These are phyloP conservation scores for Hemisphaericaspora lyxosophila DNA, from an alignment of 1,139 yeast genomes.

Conservation along the genomic window DNA sequence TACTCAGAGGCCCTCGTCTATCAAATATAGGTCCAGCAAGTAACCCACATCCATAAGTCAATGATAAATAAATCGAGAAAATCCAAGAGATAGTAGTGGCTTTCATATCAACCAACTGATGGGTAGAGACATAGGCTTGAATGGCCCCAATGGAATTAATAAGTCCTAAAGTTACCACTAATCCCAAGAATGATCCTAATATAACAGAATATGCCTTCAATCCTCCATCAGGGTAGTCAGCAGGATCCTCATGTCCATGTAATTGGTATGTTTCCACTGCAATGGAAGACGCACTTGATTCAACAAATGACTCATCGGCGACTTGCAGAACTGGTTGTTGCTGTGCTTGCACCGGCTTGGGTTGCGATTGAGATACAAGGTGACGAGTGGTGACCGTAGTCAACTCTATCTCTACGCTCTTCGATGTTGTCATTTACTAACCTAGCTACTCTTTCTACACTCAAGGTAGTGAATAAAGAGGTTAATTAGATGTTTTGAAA, in stretches of 20 bases:
- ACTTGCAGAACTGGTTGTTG: too few relatives aligned
- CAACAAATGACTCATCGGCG: neutral
- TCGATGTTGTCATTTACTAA: too few relatives aligned
- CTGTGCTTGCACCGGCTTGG: neutral
- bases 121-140: slow-evolving; percentile 56
- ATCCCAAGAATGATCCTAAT: slow-evolving; percentile 61
- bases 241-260: slow-evolving; percentile 7
- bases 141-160: slow-evolving; percentile 64
- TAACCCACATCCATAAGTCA: slow-evolving; percentile 59
- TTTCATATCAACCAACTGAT: slow-evolving; percentile 47
- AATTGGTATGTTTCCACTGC: neutral
- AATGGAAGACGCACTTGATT: neutral
- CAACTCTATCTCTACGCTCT: too few relatives aligned
- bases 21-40: slow-evolving; percentile 48
- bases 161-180: slow-evolving; percentile 59
- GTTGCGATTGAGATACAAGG: neutral
- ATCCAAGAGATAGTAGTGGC: slow-evolving; percentile 63
- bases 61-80: slow-evolving; percentile 58
- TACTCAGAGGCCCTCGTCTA: slow-evolving; percentile 43
- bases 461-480: too few relatives aligned
- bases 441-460: too few relatives aligned
- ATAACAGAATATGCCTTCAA: slow-evolving; percentile 57
- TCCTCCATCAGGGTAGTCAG: slow-evolving; percentile 65
- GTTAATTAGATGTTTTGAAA: too few relatives aligned
- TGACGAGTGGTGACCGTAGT: neutral